Conservation (phyloP, 306 rosid genomes). For the Vachellia collinsii region DNA sequence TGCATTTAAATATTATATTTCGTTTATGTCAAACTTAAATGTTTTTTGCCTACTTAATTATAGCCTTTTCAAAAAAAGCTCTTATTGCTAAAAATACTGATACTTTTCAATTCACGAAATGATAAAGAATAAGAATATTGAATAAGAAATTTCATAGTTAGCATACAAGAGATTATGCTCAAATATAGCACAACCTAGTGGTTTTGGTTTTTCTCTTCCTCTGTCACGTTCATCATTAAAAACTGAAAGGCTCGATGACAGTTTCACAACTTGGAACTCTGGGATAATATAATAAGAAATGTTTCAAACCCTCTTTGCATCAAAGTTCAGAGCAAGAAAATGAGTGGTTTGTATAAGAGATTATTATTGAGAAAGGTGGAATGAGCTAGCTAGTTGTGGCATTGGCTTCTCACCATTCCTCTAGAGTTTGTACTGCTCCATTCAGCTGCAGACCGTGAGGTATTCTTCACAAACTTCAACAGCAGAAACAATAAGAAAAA, state of each 20-base stretch:
- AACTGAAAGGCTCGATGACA: background rate
- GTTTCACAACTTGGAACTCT: background rate
- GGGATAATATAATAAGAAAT: background rate
- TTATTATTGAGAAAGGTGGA: constrained; percentile 5
- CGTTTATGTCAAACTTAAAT: background rate
- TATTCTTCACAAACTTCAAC: constrained; percentile 59
- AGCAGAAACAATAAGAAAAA: constrained; percentile 11
- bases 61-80: background rate
- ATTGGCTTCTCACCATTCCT: constrained; percentile 67
- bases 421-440: constrained; percentile 63
- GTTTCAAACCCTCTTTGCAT: constrained; percentile 17
- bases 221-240: background rate
- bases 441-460: constrained; percentile 62
- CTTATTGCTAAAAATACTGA: constrained; percentile 2
- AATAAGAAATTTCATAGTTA: background rate
- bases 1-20: background rate
- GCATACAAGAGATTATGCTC: constrained; percentile 33
- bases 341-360: background rate
- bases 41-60: background rate
- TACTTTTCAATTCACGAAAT: constrained; percentile 27
- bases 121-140: background rate
- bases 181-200: constrained; percentile 7
- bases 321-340: constrained; percentile 24
- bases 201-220: background rate
- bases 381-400: constrained; percentile 1